phyloP scores from a whole-genome alignment of 1,139 yeast genomes.

The Geotrichum restrictum region DNA sequence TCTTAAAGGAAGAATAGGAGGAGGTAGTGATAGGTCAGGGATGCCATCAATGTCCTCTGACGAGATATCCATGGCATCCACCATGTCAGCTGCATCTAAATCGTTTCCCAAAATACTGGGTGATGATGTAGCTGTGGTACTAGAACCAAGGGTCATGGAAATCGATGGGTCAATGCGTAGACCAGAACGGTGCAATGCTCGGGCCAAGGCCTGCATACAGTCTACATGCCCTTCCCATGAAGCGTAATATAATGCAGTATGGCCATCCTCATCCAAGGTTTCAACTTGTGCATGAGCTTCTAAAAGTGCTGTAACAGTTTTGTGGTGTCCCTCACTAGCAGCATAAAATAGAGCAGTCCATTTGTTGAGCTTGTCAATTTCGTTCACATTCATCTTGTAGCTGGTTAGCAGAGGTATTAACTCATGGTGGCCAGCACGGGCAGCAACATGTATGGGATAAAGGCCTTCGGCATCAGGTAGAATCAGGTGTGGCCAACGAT shows the following conservation, averaged over 20 bases:
- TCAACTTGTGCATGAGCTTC: slow-evolving; percentile 68
- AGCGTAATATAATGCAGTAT: slow-evolving; percentile 80
- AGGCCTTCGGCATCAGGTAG: slow-evolving; percentile 56
- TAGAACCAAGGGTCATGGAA: slow-evolving; percentile 16
- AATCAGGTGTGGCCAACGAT: slow-evolving; percentile 38
- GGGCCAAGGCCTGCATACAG: slow-evolving; percentile 64
- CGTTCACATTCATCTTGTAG: slow-evolving; percentile 76
- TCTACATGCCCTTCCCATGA: slow-evolving; percentile 89
- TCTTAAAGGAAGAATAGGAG: slow-evolving; percentile 89
- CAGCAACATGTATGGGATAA: slow-evolving; percentile 81
- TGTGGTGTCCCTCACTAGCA: slow-evolving; percentile 76
- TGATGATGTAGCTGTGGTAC: slow-evolving; percentile 11
- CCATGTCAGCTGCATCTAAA: slow-evolving; percentile 19
- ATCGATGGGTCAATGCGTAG: slow-evolving; percentile 25
- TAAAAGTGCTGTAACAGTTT: slow-evolving; percentile 66
- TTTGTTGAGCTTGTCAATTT: slow-evolving; percentile 74
- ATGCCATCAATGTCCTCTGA: slow-evolving; percentile 57
- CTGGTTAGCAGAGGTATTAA: slow-evolving; percentile 64
- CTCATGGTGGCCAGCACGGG: slow-evolving; percentile 73
- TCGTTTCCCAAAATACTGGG: slow-evolving; percentile 12
- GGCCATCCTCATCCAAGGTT: slow-evolving; percentile 77
- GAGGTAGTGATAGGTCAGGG: slow-evolving; percentile 89
- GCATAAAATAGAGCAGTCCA: slow-evolving; percentile 96
- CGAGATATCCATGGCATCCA: slow-evolving; percentile 33
- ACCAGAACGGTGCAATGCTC: slow-evolving; percentile 16